These are phyloP conservation scores for Apiospora pterosperma DNA, from an alignment of 2,329 filamentous ascomycete genomes.

Conservation along the genomic window DNA sequence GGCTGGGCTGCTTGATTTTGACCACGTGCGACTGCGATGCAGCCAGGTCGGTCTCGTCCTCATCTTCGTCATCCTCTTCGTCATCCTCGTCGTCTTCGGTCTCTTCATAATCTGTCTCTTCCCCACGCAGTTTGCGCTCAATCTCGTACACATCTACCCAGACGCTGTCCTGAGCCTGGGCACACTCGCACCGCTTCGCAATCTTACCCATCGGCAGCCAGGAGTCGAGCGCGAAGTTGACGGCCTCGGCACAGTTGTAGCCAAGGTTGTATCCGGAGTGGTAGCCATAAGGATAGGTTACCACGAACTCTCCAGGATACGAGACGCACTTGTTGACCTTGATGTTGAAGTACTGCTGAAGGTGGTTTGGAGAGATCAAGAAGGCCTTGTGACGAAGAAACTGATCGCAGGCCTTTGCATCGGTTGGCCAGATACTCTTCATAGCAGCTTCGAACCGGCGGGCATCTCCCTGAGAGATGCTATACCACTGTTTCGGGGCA, in stretches of 20 bases:
- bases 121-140: slow-evolving; percentile 87
- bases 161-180: slow-evolving; percentile 91
- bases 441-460: slow-evolving; percentile 91
- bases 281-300: slow-evolving; percentile 97
- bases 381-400: slow-evolving; percentile 98
- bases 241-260: slow-evolving; percentile 97
- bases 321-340: slow-evolving; percentile 95
- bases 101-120: slow-evolving; percentile 81
- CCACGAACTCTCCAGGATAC: slow-evolving; percentile 95
- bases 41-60: slow-evolving; percentile 61
- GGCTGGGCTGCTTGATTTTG: slow-evolving; percentile 55
- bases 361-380: slow-evolving; percentile 84
- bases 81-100: slow-evolving; percentile 71
- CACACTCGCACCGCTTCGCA: slow-evolving; percentile 95
- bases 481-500: slow-evolving; percentile 99
- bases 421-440: slow-evolving; percentile 91
- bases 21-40: slow-evolving; percentile 74
- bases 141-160: slow-evolving; percentile 98
- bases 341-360: slow-evolving; percentile 87
- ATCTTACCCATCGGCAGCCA: slow-evolving; percentile 95
- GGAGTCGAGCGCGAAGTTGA: slow-evolving; percentile 94
- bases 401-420: slow-evolving; percentile 93
- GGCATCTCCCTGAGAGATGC: slow-evolving; percentile 93
- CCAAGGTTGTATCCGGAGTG: slow-evolving; percentile 97
- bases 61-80: slow-evolving; percentile 58